These are phyloP conservation scores for Ogataea sp. DNA, from an alignment of 805 yeast species.

Conservation along the genomic window DNA sequence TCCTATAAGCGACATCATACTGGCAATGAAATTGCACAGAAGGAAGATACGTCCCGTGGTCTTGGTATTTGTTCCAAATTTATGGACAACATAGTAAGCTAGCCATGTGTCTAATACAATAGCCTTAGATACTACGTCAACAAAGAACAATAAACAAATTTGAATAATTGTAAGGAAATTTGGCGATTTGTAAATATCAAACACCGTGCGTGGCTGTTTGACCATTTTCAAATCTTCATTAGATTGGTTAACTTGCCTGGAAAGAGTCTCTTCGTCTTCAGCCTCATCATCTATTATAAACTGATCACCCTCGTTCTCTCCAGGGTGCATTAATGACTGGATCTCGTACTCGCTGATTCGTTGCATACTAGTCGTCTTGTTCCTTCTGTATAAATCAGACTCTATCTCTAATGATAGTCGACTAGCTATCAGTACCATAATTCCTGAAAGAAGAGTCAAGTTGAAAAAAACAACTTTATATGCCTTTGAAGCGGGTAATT, in stretches of 20 bases:
- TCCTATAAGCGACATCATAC: conserved; percentile 32
- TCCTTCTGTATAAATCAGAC: background rate
- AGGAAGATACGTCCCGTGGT: conserved; percentile 33
- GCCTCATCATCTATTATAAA: background rate
- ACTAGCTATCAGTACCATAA: conserved; percentile 8
- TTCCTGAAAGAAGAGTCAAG: conserved; percentile 16
- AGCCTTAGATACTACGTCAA: conserved; percentile 37
- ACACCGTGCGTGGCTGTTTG: conserved; percentile 1
- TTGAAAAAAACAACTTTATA: conserved; percentile 25
- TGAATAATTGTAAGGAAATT: conserved; percentile 15
- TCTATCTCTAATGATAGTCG: background rate
- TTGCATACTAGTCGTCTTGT: background rate
- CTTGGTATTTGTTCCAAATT: conserved; percentile 27
- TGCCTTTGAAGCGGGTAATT: conserved; percentile 5
- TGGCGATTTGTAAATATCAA: conserved; percentile 7
- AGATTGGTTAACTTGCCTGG: background rate
- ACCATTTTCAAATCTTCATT: background rate
- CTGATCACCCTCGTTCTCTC: background rate
- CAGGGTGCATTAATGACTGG: background rate
- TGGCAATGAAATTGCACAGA: conserved; percentile 28
- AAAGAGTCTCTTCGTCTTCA: background rate
- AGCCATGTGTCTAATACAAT: conserved; percentile 38
- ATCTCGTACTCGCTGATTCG: background rate
- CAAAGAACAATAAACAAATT: conserved; percentile 29
- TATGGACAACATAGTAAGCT: conserved; percentile 32